Base-by-base conservation (phyloP, 371 early-diverging fungal genomes). In the Mortierella sp. region DNA sequence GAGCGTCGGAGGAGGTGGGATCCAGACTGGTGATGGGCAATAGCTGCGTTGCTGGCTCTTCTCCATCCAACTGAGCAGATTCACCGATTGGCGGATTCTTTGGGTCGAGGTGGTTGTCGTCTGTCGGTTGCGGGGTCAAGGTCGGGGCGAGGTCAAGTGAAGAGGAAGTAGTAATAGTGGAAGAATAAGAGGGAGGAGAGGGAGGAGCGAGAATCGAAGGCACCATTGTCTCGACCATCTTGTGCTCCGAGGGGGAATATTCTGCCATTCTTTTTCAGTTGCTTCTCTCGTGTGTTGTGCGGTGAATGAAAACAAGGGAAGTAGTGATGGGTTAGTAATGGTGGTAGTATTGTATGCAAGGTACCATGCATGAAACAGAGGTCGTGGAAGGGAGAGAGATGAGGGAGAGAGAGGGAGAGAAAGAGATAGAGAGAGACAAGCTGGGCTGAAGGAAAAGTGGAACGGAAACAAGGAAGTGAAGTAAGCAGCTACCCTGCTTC, bases 211-310 rank as follows among this genome's bases (percentile, higher is more conserved):
- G 47, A 47, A 47, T 16, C 7, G 47, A 8, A 50, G 24, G 50
- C 6, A 45, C 6, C 6, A 7, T 6, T 16, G 16, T 31, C 34
- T 58, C 58, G 34, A 34, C 34, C 7, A 8, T 16, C 7, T 58
- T 34, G 58, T 8, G 31, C 58, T 34, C 58, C 58, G 58, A 58
- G 58, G 58, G 34, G 29, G 58, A 58, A 8, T 22, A 50, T 9
- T 14, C 29, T 34, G 58, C 58, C 58, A 37, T n/a, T n/a, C n/a
- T n/a, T n/a, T n/a, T n/a, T 58, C 58, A 58, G 29, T 58, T 58
- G 29, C 16, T 31, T 31, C 13, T 7, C 29, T 34, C 37, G 29
- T 10, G 26, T 11, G n/a, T n/a, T 22, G 50, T 50, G 24, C 50
- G 24, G 50, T 24, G 24, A 50, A n/a, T 50, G 24, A 24, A 50